Base-by-base conservation (phyloP, 805 yeast genomes). In the Scheffersomyces lignosus region DNA sequence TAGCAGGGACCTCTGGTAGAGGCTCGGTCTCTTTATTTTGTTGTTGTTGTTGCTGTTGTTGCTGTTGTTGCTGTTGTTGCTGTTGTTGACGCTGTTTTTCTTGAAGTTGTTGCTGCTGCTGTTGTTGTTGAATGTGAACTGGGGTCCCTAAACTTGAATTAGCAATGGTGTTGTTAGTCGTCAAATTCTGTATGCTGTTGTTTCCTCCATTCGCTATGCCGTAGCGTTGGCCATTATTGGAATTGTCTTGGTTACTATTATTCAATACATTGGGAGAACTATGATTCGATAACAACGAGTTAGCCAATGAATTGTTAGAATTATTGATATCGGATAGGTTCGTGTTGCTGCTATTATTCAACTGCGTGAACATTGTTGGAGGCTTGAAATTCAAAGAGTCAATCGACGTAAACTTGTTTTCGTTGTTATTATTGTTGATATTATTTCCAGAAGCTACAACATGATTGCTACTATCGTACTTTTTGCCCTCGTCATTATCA, bases 331-430 rank as follows among this genome's bases (percentile, higher is more conserved):
- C 72, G 4, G 69, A 61, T 29, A 69, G 48, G 40, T 69, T 66
- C 8, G 72, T 63, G 37, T 55, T 64, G 44, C 71, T 63, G 39
- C 51, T 50, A 45, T 69, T 69, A 45, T 59, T 60, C 43, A 69
- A 51, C 37, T 64, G 65, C 12, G 73, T 68, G 47, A 69, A 68
- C n/a, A 49, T 55, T 4, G 61, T 48, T 1, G 73, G 73, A 3
- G 75, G 75, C 35, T 59, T 62, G 44, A 67, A 69, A 32, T 48
- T 51, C 38, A 64, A 46, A 29, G 64, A 57, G 41, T 68, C 75
- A 23, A 69, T 59, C 36, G 67, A 62, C 31, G 66, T 61, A 43
- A 64, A 63, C 37, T 61, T 56, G 32, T 48, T 51, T 5, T 49
- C 45, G 30, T 38, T 33, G 31, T 18, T 40, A 39, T 29, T 41